Base-by-base conservation (phyloP, 306 rosid species). In the Begonia masoniana region DNA sequence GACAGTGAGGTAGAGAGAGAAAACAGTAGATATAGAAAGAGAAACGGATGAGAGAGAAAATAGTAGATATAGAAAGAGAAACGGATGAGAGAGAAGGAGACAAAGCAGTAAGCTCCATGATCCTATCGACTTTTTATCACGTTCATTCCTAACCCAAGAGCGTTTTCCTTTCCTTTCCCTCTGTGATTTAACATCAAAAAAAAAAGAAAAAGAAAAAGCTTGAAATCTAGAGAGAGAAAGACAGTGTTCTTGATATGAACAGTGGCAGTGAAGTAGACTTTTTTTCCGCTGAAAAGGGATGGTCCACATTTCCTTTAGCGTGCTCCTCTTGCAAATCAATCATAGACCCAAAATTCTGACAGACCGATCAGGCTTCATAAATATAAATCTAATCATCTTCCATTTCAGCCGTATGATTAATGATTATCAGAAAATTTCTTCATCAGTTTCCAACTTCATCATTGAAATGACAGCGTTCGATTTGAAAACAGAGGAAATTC, bases 261-360 rank as follows among this genome's bases (percentile, higher is more conserved):
- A 21, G 53, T 9, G 53, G 12, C 13, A 50, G 53, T 50, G 17
- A 13, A 17, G 16, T 50, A 50, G 53, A 16, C 53, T 50, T 58
- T n/a, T 31, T 31, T 6, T 31, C 39, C 1, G 43, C 59, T 54
- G 71, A 54, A 19, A 14, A 46, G 49, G 49, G 49, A 6, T 45
- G 49, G 49, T 12, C 49, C 49, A 45, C 49, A 11, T 10, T 6
- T 45, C 14, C 49, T 45, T 12, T 45, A 2, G 49, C 49, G 49
- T 45, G 49, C 49, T 45, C n/a, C 15, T 45, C 49, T 45, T 12
- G 49, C 49, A 31, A 31, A 5, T 31, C 39, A 6, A 31, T 31
- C 39, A 31, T 31, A 31, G 9, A 31, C 39, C 8, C 39, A 31
- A 31, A 31, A 31, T 31, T 31, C 39, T 31, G 39, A 31, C 39